A percentile compares a stretch with the other conserved stretches of the same genome.
Conservation (phyloP, 768 basidiomycete species). For the Lactarius sp. region DNA sequence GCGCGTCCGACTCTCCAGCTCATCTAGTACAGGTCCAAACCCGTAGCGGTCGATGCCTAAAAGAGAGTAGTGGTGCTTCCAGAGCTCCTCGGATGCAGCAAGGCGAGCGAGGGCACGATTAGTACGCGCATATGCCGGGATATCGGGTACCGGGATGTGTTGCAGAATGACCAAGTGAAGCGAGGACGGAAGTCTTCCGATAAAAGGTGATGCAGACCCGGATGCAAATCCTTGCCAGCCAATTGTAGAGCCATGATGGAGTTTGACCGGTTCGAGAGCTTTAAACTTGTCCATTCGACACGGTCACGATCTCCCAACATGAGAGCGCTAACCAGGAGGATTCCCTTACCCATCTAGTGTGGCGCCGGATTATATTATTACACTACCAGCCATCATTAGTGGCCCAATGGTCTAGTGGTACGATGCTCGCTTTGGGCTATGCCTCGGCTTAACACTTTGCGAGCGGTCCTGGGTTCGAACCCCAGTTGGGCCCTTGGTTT, state of each 20-base stretch:
- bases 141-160: conserved; percentile 72
- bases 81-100: conserved; percentile 66
- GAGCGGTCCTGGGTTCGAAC: conserved; percentile 50
- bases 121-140: conserved; percentile 67
- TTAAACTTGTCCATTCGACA: conserved; percentile 75
- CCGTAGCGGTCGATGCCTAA: conserved; percentile 47
- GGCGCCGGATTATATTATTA: conserved; percentile 6
- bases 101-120: conserved; percentile 61
- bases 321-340: not conserved
- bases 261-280: conserved; percentile 63
- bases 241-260: conserved; percentile 30
- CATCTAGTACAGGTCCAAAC: conserved; percentile 49
- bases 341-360: conserved; percentile 8
- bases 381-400: conserved; percentile 8
- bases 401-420: conserved; percentile 46
- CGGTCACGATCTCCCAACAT: not conserved
- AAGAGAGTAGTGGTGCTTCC: conserved; percentile 68
- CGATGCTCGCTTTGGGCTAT: conserved; percentile 47
- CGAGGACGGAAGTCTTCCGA: conserved; percentile 77
- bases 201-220: conserved; percentile 32
- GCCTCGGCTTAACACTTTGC: conserved; percentile 30
- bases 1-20: conserved; percentile 49
- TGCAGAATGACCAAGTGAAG: conserved; percentile 71
- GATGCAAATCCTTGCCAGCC: not conserved
- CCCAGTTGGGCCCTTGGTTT: conserved; percentile 39